phyloP scores from a whole-genome alignment of 805 yeast species.

The Cyberlindnera mrakii region DNA sequence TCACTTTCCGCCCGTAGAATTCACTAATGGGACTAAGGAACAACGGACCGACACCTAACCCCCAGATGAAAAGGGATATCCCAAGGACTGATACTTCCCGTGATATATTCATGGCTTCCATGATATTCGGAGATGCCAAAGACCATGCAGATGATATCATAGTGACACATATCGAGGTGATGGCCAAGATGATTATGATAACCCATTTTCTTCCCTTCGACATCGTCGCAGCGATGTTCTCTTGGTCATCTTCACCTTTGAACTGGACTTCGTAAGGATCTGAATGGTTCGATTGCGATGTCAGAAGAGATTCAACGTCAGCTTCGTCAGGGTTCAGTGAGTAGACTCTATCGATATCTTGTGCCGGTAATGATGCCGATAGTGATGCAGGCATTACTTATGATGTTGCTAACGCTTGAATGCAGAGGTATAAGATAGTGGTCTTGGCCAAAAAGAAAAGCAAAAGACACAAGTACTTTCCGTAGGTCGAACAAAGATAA shows the following conservation, averaged over 20 bases:
- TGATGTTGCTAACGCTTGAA: not conserved
- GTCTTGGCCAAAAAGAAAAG: no score
- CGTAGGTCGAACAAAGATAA: no score
- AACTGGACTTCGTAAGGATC: constrained; percentile 26
- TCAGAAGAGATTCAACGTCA: constrained; percentile 8
- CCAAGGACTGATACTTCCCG: constrained; percentile 50
- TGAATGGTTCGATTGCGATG: not conserved
- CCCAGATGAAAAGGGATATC: constrained; percentile 61
- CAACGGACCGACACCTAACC: constrained; percentile 64
- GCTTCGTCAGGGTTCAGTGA: constrained; percentile 17
- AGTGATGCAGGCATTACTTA: not conserved
- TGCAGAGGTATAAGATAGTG: not conserved
- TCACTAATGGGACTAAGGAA: constrained; percentile 65
- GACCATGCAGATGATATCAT: constrained; percentile 68
- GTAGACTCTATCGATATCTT: constrained; percentile 1
- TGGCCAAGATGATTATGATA: constrained; percentile 46
- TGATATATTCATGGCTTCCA: constrained; percentile 41
- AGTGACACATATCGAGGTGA: constrained; percentile 55
- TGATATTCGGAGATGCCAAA: constrained; percentile 48
- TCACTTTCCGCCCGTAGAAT: constrained; percentile 53
- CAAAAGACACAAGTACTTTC: no score
- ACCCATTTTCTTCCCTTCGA: constrained; percentile 49
- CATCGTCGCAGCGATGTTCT: constrained; percentile 28
- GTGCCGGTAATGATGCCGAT: no score
- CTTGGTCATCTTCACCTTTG: constrained; percentile 22